These are phyloP conservation scores for Solanum virginianum DNA, from an alignment of 257 asterid genomes.

Conservation along the genomic window DNA sequence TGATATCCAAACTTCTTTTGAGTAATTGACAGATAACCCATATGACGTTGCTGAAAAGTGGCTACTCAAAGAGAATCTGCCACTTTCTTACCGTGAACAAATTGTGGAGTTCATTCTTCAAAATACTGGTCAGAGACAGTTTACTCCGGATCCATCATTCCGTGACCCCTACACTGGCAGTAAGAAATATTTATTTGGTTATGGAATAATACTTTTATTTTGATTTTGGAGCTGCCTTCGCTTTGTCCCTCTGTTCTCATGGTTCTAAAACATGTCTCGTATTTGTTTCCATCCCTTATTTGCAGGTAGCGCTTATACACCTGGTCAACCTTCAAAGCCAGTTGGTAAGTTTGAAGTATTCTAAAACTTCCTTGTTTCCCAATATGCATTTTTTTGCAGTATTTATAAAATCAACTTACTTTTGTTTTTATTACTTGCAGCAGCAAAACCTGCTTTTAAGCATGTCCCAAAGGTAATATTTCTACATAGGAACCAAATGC, in stretches of 20 bases:
- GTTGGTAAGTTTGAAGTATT: conserved; percentile 17
- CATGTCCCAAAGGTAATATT: conserved; percentile 80
- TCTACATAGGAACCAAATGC: background rate
- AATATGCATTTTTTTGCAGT: background rate
- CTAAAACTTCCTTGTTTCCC: background rate
- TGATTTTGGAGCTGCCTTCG: background rate
- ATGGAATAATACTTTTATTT: background rate
- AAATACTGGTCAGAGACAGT: conserved; percentile 70
- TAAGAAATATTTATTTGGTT: conserved; percentile 22
- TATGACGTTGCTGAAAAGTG: conserved; percentile 90
- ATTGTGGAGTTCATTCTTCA: conserved; percentile 84
- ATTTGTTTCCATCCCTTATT: background rate
- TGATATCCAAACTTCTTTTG: background rate
- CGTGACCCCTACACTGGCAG: conserved; percentile 95
- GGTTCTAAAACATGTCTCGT: background rate
- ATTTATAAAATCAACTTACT: background rate
- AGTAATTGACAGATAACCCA: conserved; percentile 64
- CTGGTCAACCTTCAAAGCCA: conserved; percentile 69
- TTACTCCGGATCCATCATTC: conserved; percentile 64
- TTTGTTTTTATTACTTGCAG: conserved; percentile 13
- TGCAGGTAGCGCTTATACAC: conserved; percentile 86
- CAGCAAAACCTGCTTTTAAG: conserved; percentile 61
- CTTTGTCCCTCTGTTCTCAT: background rate
- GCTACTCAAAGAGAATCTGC: conserved; percentile 85
- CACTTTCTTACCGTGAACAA: conserved; percentile 85